phyloP scores from a whole-genome alignment of 805 yeast genomes.

The Myxozyma udenii region DNA sequence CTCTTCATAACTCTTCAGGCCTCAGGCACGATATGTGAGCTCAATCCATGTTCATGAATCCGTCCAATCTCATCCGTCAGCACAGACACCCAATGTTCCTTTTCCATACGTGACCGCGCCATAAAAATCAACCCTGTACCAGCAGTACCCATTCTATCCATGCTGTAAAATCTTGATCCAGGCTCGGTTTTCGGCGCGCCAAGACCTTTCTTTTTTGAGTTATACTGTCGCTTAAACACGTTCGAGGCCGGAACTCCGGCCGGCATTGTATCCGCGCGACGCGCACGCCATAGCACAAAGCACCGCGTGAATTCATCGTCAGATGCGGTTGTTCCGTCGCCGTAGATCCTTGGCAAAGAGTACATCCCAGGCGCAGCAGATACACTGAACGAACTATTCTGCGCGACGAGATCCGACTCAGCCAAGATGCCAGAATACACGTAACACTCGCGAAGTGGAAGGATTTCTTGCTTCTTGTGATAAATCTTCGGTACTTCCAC shows the following conservation, averaged over 20 bases:
- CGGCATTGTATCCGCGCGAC: neutral
- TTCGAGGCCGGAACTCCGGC: slow-evolving; percentile 6
- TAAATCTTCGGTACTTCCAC: slow-evolving; percentile 48
- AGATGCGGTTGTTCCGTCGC: slow-evolving; percentile 79
- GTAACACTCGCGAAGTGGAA: slow-evolving; percentile 67
- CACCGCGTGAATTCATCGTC: slow-evolving; percentile 75
- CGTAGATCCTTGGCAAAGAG: slow-evolving; percentile 66
- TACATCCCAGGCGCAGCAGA: slow-evolving; percentile 32
- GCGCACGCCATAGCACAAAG: slow-evolving; percentile 69
- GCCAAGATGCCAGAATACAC: slow-evolving; percentile 69
- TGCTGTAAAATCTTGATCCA: slow-evolving; percentile 35
- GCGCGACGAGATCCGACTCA: slow-evolving; percentile 51
- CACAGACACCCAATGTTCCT: slow-evolving; percentile 73
- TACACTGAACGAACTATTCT: slow-evolving; percentile 15
- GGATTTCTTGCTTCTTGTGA: slow-evolving; percentile 53
- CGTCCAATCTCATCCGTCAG: slow-evolving; percentile 38
- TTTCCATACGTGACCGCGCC: slow-evolving; percentile 76
- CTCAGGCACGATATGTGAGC: too few species aligned
- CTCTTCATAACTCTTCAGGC: too few species aligned
- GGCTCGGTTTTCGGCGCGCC: slow-evolving; percentile 1
- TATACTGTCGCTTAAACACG: slow-evolving; percentile 13
- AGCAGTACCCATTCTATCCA: slow-evolving; percentile 57
- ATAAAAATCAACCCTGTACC: slow-evolving; percentile 71
- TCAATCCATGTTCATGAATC: slow-evolving; percentile 20
- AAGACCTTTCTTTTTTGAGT: neutral